These are phyloP conservation scores for Clathrospora elynae DNA, from an alignment of 2,329 filamentous ascomycete genomes.

Conservation along the genomic window DNA sequence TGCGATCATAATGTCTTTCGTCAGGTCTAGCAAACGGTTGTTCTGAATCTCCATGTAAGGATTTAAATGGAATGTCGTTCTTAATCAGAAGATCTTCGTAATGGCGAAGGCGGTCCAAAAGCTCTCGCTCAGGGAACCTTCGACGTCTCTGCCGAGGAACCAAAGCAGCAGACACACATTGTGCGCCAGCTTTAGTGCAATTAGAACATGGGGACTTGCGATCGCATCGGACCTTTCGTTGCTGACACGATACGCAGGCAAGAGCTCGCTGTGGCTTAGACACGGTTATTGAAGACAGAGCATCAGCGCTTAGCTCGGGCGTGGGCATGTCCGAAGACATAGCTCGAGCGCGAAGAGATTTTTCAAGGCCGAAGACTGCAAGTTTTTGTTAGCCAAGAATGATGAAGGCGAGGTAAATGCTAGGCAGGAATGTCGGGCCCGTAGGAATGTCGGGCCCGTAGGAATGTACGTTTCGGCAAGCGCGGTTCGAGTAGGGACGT, in stretches of 20 bases:
- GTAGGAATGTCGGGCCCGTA: no score
- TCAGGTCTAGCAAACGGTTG: constrained; percentile 18
- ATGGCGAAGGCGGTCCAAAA: constrained; percentile 69
- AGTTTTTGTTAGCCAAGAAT: not conserved
- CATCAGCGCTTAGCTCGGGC: constrained; percentile 8
- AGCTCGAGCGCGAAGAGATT: not conserved
- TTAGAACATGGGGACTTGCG: constrained; percentile 45
- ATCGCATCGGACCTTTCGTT: constrained; percentile 49
- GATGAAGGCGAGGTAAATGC: not conserved
- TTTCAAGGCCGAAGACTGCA: constrained; percentile 1
- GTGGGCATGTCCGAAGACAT: constrained; percentile 17
- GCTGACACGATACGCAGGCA: constrained; percentile 73
- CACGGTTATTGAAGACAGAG: constrained; percentile 4
- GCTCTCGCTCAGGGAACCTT: constrained; percentile 70
- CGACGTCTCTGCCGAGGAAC: constrained; percentile 62
- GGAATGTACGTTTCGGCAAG: no score
- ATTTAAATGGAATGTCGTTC: constrained; percentile 71
- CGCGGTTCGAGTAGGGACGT: no score
- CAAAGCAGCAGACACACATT: constrained; percentile 50
- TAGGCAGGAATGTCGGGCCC: no score
- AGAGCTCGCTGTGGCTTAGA: constrained; percentile 50
- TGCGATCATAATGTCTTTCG: not conserved
- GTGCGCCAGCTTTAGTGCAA: constrained; percentile 34
- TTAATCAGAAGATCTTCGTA: constrained; percentile 71
- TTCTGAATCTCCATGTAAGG: constrained; percentile 53